Conservation (phyloP, 805 yeast species). For the Lipomyces starkeyi region DNA sequence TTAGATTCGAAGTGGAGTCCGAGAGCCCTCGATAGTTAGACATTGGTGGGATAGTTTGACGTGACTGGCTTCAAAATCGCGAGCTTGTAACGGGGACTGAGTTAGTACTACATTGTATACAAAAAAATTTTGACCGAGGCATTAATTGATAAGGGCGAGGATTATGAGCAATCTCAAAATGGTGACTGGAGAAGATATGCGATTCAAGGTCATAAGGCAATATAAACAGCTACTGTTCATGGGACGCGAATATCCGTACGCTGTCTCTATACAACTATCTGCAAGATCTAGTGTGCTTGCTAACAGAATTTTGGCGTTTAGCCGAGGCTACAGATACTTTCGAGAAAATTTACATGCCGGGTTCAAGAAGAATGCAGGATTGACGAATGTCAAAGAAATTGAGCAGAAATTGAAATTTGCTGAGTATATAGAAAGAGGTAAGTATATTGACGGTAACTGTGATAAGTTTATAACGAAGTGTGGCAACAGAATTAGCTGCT, state of each 20-base stretch:
- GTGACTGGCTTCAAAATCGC: too few species aligned
- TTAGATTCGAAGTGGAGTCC: too few species aligned
- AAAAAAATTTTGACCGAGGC: not conserved
- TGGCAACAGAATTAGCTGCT: conserved; percentile 45
- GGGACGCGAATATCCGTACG: conserved; percentile 50
- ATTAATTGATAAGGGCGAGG: not conserved
- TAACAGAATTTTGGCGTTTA: not conserved
- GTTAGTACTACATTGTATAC: not conserved
- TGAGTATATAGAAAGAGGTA: conserved; percentile 47
- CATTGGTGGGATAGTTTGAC: too few species aligned
- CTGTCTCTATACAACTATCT: not conserved
- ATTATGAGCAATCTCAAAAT: not conserved
- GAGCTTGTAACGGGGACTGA: too few species aligned
- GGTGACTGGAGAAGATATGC: not conserved
- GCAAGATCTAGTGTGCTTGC: not conserved
- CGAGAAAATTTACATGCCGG: conserved; percentile 43
- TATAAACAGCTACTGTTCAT: conserved; percentile 49
- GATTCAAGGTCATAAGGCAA: conserved; percentile 26
- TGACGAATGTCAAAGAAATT: conserved; percentile 41
- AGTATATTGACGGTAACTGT: not conserved
- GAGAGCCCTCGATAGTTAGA: not conserved
- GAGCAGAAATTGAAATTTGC: conserved; percentile 46
- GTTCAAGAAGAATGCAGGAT: conserved; percentile 42
- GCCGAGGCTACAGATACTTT: conserved; percentile 45
- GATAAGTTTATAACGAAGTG: not conserved